A percentile compares a stretch with the other conserved stretches of the same genome.
These are phyloP conservation scores for Trichosporon faecale DNA, from an alignment of 1,284 basidiomycete species.

Conservation along the genomic window DNA sequence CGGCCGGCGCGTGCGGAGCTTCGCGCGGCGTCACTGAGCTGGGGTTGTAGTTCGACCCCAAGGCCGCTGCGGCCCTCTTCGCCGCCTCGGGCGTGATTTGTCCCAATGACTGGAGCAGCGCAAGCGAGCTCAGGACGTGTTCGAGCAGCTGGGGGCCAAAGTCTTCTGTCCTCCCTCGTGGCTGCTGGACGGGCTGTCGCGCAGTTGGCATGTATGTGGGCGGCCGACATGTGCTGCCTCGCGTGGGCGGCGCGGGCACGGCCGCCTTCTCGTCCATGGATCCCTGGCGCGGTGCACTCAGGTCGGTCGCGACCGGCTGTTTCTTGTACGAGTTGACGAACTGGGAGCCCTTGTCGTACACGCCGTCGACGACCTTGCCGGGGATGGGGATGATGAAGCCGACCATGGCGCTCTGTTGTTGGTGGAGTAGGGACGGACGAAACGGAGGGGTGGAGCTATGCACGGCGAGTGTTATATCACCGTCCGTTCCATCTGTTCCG, in stretches of 20 bases:
- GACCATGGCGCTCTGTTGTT: constrained; percentile 34
- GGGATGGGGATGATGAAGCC: constrained; percentile 14
- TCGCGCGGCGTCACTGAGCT: neutral
- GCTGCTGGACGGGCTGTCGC: neutral
- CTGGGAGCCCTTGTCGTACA: neutral
- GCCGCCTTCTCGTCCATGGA: neutral
- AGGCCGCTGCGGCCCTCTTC: neutral
- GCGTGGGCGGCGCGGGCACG: neutral
- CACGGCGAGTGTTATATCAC: neutral
- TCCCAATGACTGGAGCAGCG: neutral
- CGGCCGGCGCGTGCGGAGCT: too few species aligned
- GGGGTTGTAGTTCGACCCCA: neutral
- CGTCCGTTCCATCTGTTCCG: too few species aligned
- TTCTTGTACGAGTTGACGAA: constrained; percentile 17
- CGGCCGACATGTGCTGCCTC: neutral
- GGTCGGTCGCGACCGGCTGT: neutral
- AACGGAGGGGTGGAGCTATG: neutral
- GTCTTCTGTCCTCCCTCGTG: neutral
- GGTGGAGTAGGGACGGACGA: neutral
- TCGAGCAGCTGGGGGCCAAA: neutral
- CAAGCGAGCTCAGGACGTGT: neutral
- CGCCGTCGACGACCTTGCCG: constrained; percentile 11
- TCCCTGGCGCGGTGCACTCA: neutral
- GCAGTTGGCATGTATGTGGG: neutral
- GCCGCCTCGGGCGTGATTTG: neutral